Evolutionary conservation across 2,329 filamentous ascomycete species (phyloP), one percentile per base, ranked within the genome.

Genomic region (Ophiocordyceps camponoti-saundersi): DNA sequence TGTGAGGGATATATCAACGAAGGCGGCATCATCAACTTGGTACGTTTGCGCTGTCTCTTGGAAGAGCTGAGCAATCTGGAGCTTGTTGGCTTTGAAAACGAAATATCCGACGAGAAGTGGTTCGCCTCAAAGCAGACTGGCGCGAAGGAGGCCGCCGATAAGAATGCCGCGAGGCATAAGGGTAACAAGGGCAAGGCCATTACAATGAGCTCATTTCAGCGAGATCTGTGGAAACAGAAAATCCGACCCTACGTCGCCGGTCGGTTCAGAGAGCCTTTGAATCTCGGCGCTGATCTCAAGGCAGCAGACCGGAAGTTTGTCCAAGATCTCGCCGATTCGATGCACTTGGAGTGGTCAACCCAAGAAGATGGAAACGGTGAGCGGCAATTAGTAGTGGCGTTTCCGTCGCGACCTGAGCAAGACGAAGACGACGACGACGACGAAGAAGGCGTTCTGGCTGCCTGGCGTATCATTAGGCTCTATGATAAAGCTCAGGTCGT

Each of bases 1-100:
- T 82, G 87, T 57, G 85, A 86, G 48, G 92, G 92, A 6, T 98
- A 96, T 62, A 90, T 98, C 65, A 98, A 98, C 64, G 88, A 98
- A 61, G 80, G 84, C 47, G 93, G 92, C 57, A 80, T 85, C 44
- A 95, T 98, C 64, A 93, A 96, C 59, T 70, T 98, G 59, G 67
- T 82, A 51, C 79, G 92, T 48, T 69, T 98, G 49, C 77, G 78
- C 46, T 67, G 84, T 44, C 74, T 98, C 43, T 69, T 98, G 42
- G 79, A 88, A 30, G 86, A 93, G 60, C 71, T 98, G 48, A 83
- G 84, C 47, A 83, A 90, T 59, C 85, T 94, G 48, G 92, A 98
- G 63, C 82, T 84, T 59, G 77, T 84, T n/a, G 85, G 92, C 57
- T 98, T 98, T 56, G 90, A 98, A 64, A 74, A 80, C 40, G 93